Base-by-base conservation (phyloP, 2,329 filamentous ascomycete species). In the Oidium heveae region DNA sequence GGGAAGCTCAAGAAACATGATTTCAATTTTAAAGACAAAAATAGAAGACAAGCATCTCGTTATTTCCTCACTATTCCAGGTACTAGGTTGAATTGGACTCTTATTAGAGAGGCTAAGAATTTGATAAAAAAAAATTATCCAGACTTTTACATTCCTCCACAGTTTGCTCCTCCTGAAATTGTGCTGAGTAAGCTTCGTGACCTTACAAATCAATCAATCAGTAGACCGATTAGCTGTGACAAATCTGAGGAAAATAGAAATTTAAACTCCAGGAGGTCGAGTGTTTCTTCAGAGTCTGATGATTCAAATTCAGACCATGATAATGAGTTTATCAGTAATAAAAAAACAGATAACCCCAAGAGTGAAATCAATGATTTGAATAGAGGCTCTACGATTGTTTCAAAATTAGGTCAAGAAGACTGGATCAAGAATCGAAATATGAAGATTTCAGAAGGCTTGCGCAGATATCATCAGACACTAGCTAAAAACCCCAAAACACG, bases 91-190 rank as follows among this genome's bases (percentile, higher is more conserved):
- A 47, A 54, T 16, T 39, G 52, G 9, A 12, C 52, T 16, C 39
- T 52, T 32, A 54, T 62, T 22, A 54, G 57, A 16, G 52, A 54
- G 24, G 24, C 64, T 28, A 61, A 63, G 54, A 52, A 55, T 12
- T 22, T 57, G 9, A 59, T 64, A 22, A 54, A 58, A 54, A 53
- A 56, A 24, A 51, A 51, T 4, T 54, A 60, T 46, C 63, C 64
- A n/a, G 53, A 54, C 15, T 57, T 56, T 51, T 64, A 65, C 56
- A 51, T 63, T 22, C 63, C 64, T 16, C 52, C 57, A 7, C 47
- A 56, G n/a, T 60, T 62, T 55, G 53, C 57, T n/a, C 61, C 62
- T 44, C 55, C 60, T 15, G 56, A 56, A 20, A 49, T 36, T 2
- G 53, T 63, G 32, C 54, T 62, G 4, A 47, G 53, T 5, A 59